A percentile compares a stretch with the other conserved stretches of the same genome.
Evolutionary conservation across 371 early-diverging fungal species (phyloP).

Genomic region (Lichtheimia corymbifera): DNA sequence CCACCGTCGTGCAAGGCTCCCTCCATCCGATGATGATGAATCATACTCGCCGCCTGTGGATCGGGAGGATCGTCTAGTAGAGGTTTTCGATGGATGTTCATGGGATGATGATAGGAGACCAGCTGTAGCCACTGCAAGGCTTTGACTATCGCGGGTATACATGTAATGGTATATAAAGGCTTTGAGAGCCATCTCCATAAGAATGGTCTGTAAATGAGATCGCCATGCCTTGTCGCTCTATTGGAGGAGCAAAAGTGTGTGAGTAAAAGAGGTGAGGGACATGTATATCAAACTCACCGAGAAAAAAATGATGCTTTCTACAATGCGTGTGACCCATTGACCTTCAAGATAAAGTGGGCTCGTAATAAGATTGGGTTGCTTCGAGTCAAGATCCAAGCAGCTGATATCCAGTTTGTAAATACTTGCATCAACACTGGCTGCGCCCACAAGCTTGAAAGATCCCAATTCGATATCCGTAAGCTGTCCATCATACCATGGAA

Average conservation of each 20-base stretch:
- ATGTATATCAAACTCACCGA: conserved; percentile 25
- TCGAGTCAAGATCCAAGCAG: conserved; percentile 28
- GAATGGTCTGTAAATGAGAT: conserved; percentile 40
- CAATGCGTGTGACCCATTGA: conserved; percentile 43
- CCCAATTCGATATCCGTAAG: conserved; percentile 29
- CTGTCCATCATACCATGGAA: conserved; percentile 30
- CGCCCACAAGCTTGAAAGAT: conserved; percentile 38
- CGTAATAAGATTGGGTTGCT: conserved; percentile 30
- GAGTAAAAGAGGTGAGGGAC: background rate
- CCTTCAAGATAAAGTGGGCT: conserved; percentile 51
- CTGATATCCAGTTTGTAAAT: conserved; percentile 40
- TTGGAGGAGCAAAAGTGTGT: background rate
- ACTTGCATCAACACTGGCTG: conserved; percentile 32
- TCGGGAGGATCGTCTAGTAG: background rate
- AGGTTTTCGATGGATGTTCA: background rate
- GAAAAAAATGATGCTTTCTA: conserved; percentile 25
- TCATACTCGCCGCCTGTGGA: conserved; percentile 8
- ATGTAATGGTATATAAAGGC: conserved; percentile 44
- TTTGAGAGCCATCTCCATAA: conserved; percentile 41
- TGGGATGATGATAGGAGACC: too few species aligned
- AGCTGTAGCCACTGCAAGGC: background rate
- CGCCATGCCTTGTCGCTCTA: conserved; percentile 30
- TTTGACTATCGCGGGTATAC: conserved; percentile 16
- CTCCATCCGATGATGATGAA: conserved; percentile 11
- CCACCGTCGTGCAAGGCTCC: conserved; percentile 31